Conservation (phyloP, 768 basidiomycete genomes). For the Suillus clintonianus region DNA sequence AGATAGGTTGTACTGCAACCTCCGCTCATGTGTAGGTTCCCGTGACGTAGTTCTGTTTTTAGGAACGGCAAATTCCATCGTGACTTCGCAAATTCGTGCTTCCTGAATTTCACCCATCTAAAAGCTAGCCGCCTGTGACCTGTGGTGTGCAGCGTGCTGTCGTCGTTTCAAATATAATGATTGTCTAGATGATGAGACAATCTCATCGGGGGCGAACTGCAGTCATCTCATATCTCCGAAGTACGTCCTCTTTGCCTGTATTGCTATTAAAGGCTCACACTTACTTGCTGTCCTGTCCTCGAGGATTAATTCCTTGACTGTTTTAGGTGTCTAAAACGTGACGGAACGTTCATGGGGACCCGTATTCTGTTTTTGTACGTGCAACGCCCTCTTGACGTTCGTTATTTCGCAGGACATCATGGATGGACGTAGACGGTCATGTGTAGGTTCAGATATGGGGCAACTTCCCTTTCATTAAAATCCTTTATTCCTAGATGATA, state of each 20-base stretch:
- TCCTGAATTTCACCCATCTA: background rate
- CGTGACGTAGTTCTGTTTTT: background rate
- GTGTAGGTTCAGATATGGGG: background rate
- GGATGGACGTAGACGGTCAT: background rate
- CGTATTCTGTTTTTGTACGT: background rate
- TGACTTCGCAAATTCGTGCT: background rate
- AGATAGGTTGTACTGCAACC: background rate
- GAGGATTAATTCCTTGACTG: background rate
- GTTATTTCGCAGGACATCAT: background rate
- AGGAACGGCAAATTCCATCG: background rate
- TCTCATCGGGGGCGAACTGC: background rate
- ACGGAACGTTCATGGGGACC: background rate
- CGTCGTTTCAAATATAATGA: no score
- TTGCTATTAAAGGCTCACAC: background rate
- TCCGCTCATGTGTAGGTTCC: background rate
- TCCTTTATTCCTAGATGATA: background rate
- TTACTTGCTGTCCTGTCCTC: background rate
- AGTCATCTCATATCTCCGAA: background rate
- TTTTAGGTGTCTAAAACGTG: background rate
- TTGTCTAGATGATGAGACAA: background rate
- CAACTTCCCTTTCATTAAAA: background rate
- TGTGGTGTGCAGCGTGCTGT: background rate
- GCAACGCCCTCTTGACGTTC: background rate
- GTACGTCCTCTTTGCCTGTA: background rate
- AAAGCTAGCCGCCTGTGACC: background rate